Conservation (phyloP, 1,139 yeast species). For the Yamadazyma atmosphaerica region DNA sequence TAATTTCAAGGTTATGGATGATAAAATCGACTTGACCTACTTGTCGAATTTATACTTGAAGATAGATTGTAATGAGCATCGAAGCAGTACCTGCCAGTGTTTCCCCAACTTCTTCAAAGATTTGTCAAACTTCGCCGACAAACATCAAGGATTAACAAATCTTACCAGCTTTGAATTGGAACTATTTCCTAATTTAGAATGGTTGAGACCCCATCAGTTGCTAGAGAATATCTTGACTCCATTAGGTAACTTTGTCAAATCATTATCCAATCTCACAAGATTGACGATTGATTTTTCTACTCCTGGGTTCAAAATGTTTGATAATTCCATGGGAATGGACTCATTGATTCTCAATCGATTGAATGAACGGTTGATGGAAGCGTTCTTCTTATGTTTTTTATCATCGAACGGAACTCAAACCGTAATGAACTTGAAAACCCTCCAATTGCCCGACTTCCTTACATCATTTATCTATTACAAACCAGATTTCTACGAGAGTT, state of each 20-base stretch:
- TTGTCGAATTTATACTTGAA: slow-evolving; percentile 29
- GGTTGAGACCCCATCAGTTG: slow-evolving; percentile 41
- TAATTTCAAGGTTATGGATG: slow-evolving; percentile 21
- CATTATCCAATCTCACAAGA: slow-evolving; percentile 23
- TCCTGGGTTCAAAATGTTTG: slow-evolving; percentile 44
- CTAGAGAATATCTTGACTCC: slow-evolving; percentile 35
- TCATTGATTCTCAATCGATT: slow-evolving; percentile 30
- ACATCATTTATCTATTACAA: slow-evolving; percentile 42
- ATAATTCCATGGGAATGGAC: slow-evolving; percentile 31
- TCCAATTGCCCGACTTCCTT: slow-evolving; percentile 39
- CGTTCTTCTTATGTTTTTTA: slow-evolving; percentile 33
- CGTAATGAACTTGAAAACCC: slow-evolving; percentile 22
- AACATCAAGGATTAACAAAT: slow-evolving; percentile 32
- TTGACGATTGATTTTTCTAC: slow-evolving; percentile 37
- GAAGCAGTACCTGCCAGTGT: slow-evolving; percentile 28
- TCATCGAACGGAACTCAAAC: slow-evolving; percentile 13
- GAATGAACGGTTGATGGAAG: slow-evolving; percentile 37
- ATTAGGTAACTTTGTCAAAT: slow-evolving; percentile 29
- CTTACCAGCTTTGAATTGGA: slow-evolving; percentile 32
- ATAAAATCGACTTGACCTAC: slow-evolving; percentile 26
- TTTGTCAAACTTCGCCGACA: slow-evolving; percentile 21
- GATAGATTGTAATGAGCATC: slow-evolving; percentile 34
- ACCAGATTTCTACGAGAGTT: slow-evolving; percentile 37
- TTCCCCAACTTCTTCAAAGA: slow-evolving; percentile 32
- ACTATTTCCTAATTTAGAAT: slow-evolving; percentile 36